phyloP scores from a whole-genome alignment of 192 early-diverging fungal species.

The Mortierella hygrophila region DNA sequence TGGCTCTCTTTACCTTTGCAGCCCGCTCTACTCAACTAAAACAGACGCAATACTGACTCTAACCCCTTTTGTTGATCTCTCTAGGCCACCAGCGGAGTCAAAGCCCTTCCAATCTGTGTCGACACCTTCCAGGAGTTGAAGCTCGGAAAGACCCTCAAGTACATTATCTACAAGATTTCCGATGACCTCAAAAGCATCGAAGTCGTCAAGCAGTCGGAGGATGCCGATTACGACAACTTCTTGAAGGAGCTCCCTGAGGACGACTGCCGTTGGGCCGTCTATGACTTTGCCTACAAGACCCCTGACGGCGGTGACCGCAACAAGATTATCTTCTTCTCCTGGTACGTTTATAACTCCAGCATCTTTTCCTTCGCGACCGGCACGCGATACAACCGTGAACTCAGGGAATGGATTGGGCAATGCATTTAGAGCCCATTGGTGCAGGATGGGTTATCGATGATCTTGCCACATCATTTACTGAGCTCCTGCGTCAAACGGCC shows the following conservation, averaged over 20 bases:
- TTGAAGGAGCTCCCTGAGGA: conserved; percentile 67
- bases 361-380: not conserved
- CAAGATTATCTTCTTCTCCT: conserved; percentile 90
- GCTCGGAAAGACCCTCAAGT: conserved; percentile 78
- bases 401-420: no score
- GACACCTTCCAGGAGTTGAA: conserved; percentile 80
- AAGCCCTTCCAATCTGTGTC: conserved; percentile 72
- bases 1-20: no score
- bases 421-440: no score
- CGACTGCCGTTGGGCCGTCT: conserved; percentile 89
- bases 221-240: conserved; percentile 78
- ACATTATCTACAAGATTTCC: conserved; percentile 86
- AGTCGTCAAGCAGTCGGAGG: conserved; percentile 69
- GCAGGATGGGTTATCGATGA: no score
- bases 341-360: conserved; percentile 63
- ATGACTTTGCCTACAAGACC: conserved; percentile 85
- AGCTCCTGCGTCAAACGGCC: no score
- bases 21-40: no score
- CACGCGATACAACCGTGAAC: not conserved
- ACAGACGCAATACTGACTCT: no score
- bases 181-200: conserved; percentile 76
- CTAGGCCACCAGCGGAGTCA: conserved; percentile 80
- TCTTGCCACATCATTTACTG: no score
- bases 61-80: no score
- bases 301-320: conserved; percentile 80